A percentile compares a stretch with the other conserved stretches of the same genome.
Evolutionary conservation across 768 basidiomycete genomes (phyloP).

Genomic region (Rhodotorula kratochvilovae): DNA sequence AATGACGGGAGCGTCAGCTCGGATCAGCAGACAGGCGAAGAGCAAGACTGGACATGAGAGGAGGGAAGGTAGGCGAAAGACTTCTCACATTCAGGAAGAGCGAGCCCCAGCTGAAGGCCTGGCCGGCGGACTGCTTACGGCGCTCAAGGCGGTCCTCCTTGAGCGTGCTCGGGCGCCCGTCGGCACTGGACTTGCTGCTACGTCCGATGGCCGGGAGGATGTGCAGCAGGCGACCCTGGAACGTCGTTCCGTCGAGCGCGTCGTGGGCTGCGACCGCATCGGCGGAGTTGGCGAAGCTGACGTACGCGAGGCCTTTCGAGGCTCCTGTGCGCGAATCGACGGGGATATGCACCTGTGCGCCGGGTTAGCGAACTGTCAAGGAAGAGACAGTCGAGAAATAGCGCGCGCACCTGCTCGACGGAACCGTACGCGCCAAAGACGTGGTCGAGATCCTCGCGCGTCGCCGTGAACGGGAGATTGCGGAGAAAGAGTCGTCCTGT

Average conservation of each 20-base stretch:
- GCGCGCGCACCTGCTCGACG: slow-evolving; percentile 62
- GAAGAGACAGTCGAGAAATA: not conserved
- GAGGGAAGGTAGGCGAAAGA: no score
- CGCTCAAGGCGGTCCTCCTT: slow-evolving; percentile 61
- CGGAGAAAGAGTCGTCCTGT: slow-evolving; percentile 74
- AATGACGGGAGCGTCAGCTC: no score
- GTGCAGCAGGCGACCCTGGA: slow-evolving; percentile 87
- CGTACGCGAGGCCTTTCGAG: slow-evolving; percentile 62
- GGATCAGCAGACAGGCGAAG: no score
- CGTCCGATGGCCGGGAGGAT: slow-evolving; percentile 70
- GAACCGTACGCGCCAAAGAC: slow-evolving; percentile 67
- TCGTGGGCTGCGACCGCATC: slow-evolving; percentile 67
- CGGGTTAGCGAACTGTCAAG: no score
- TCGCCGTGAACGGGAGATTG: slow-evolving; percentile 85
- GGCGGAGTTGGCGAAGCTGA: slow-evolving; percentile 53
- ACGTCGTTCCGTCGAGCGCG: slow-evolving; percentile 71
- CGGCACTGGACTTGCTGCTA: slow-evolving; percentile 47
- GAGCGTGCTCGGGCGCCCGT: slow-evolving; percentile 53
- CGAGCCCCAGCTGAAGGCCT: slow-evolving; percentile 87
- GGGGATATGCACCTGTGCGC: slow-evolving; percentile 57
- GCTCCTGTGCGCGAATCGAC: slow-evolving; percentile 53
- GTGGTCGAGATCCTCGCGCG: slow-evolving; percentile 62
- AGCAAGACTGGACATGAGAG: no score
- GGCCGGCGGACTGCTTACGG: slow-evolving; percentile 64
- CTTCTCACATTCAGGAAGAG: slow-evolving; percentile 92